phyloP scores from a whole-genome alignment of 2,329 filamentous ascomycete species.

The Fusarium tuaranense region DNA sequence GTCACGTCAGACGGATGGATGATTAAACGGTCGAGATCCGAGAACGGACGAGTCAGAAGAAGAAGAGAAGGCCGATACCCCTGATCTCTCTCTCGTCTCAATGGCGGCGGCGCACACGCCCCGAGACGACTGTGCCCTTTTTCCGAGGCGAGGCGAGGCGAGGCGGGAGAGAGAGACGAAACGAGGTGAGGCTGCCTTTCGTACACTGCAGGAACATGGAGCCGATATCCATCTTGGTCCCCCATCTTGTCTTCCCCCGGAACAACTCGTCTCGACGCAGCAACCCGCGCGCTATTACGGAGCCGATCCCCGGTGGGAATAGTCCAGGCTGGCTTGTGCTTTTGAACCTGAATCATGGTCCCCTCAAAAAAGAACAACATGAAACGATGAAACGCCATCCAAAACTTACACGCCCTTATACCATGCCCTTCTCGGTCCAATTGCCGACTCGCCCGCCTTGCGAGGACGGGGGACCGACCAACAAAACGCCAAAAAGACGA shows the following conservation, averaged over 20 bases:
- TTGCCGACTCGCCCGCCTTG: conserved; percentile 13
- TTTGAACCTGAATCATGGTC: neutral
- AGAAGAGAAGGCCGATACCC: conserved; percentile 9
- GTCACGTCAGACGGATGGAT: conserved; percentile 11
- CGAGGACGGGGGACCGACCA: conserved; percentile 10
- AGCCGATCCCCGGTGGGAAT: neutral
- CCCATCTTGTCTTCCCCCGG: neutral
- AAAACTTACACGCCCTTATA: conserved; percentile 29
- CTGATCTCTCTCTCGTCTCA: neutral
- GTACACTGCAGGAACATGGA: conserved; percentile 20
- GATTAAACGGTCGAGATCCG: conserved; percentile 3
- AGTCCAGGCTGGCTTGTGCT: neutral
- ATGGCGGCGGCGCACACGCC: neutral
- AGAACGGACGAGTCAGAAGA: conserved; percentile 23
- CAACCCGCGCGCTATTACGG: conserved; percentile 1
- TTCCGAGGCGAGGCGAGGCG: neutral
- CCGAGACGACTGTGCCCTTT: neutral
- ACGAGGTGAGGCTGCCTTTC: neutral
- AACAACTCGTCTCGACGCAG: neutral
- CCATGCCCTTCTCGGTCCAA: conserved; percentile 29
- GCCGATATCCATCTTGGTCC: neutral
- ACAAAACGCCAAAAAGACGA: neutral
- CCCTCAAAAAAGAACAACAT: conserved; percentile 2
- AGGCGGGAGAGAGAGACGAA: neutral
- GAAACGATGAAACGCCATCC: conserved; percentile 36